These are phyloP conservation scores for Fusarium sp. DNA, from an alignment of 2,329 filamentous ascomycete species.

Conservation along the genomic window DNA sequence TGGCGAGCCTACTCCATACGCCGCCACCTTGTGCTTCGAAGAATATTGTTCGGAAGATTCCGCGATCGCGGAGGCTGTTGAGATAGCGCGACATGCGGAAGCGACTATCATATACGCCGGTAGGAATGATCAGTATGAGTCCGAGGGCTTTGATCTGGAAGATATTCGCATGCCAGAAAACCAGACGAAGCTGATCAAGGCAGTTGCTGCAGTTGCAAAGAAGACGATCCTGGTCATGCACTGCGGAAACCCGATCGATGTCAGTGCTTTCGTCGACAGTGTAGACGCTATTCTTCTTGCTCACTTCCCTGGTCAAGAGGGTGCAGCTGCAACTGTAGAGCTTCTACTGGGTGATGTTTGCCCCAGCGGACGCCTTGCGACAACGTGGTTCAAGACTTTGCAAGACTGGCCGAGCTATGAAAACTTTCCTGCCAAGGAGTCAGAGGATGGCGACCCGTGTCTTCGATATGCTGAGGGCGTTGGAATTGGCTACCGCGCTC, in stretches of 20 bases:
- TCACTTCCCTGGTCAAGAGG: conserved; percentile 38
- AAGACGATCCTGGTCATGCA: conserved; percentile 28
- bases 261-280: conserved; percentile 21
- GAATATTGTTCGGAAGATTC: conserved; percentile 25
- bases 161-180: conserved; percentile 27
- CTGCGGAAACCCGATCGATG: conserved; percentile 33
- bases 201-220: conserved; percentile 23
- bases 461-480: conserved; percentile 32
- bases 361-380: conserved; percentile 28
- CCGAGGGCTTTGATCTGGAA: conserved; percentile 34
- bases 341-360: conserved; percentile 16
- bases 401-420: conserved; percentile 29
- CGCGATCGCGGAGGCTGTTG: conserved; percentile 22
- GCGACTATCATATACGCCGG: conserved; percentile 30
- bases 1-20: conserved; percentile 10
- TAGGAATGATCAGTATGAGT: conserved; percentile 35
- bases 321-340: conserved; percentile 22
- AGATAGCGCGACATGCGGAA: conserved; percentile 12
- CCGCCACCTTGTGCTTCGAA: conserved; percentile 33
- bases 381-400: conserved; percentile 35
- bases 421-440: conserved; percentile 24
- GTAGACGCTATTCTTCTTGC: conserved; percentile 29
- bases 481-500: conserved; percentile 29
- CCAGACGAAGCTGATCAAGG: conserved; percentile 26
- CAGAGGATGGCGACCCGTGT: neutral